Conservation (phyloP, 1,139 yeast species). For the Diutina catenulata region DNA sequence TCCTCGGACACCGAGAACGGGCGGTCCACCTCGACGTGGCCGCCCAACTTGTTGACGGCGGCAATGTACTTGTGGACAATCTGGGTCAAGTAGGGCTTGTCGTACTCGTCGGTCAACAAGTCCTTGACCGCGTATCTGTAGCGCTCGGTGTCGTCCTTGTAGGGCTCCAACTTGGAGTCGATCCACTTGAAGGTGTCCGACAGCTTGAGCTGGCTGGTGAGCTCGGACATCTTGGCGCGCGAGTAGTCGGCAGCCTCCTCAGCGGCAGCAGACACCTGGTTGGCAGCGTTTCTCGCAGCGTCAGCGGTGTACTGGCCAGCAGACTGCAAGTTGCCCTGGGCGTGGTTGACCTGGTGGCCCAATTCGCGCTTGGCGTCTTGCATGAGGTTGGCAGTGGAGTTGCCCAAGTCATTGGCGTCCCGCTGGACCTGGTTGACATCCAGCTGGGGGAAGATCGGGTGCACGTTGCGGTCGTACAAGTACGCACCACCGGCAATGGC, state of each 20-base stretch:
- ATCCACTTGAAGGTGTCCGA: constrained; percentile 2
- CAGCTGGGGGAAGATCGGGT: background rate
- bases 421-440: too few species aligned
- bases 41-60: constrained; percentile 4
- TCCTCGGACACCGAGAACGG: constrained; percentile 2
- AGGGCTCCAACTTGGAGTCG: background rate
- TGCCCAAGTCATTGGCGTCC: background rate
- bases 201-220: background rate
- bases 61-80: constrained; percentile 4
- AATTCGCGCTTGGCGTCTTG: background rate
- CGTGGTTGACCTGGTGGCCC: background rate
- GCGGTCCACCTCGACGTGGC: background rate
- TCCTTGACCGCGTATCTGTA: background rate
- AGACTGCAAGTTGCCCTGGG: background rate
- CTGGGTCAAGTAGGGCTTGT: constrained; percentile 3
- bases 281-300: too few species aligned
- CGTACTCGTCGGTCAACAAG: constrained; percentile 1
- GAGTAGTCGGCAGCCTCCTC: too few species aligned
- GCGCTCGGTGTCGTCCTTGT: background rate
- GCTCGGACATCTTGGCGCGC: too few species aligned
- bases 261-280: too few species aligned
- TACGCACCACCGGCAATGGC: constrained; percentile 4
- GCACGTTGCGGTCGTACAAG: constrained; percentile 1
- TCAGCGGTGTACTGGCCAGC: too few species aligned
- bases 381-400: background rate